A percentile compares a stretch with the other conserved stretches of the same genome.
phyloP scores from a whole-genome alignment of 345 rosid genomes.

The Citrus maxima region DNA sequence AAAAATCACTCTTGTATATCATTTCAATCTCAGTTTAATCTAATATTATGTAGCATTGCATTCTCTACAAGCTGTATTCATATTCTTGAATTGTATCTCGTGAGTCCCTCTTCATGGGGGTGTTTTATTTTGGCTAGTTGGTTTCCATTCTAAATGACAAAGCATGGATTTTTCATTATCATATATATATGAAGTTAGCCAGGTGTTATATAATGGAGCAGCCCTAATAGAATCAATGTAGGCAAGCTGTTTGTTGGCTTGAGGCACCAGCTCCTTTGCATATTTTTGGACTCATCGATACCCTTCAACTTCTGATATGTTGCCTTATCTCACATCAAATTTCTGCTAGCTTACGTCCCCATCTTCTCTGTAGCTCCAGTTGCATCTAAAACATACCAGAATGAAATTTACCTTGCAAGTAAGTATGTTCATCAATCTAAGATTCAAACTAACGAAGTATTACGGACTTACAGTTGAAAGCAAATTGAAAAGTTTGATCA shows the following conservation, averaged over 20 bases:
- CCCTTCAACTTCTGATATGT: constrained; percentile 35
- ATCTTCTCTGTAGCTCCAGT: constrained; percentile 22
- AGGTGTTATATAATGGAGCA: constrained; percentile 17
- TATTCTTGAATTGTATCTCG: neutral
- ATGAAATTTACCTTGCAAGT: too few species aligned
- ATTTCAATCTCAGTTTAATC: neutral
- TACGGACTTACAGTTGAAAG: too few species aligned
- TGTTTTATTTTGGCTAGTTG: too few species aligned
- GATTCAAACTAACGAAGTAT: too few species aligned
- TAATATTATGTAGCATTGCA: neutral
- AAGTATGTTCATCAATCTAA: too few species aligned
- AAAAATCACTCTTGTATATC: neutral
- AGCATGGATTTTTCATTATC: too few species aligned
- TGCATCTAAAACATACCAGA: too few species aligned
- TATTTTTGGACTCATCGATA: constrained; percentile 20
- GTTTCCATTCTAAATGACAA: too few species aligned
- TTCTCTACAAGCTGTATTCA: neutral
- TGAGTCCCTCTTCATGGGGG: neutral
- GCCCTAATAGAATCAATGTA: constrained; percentile 26
- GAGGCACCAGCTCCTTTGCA: constrained; percentile 18
- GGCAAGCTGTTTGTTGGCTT: constrained; percentile 24
- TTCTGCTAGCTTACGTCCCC: constrained; percentile 34
- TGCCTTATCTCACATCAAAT: constrained; percentile 25
- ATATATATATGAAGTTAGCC: constrained; percentile 1
- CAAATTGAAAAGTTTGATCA: too few species aligned